A percentile compares a stretch with the other conserved stretches of the same genome.
These are phyloP conservation scores for Mycena floridula DNA, from an alignment of 768 basidiomycete species.

Conservation along the genomic window DNA sequence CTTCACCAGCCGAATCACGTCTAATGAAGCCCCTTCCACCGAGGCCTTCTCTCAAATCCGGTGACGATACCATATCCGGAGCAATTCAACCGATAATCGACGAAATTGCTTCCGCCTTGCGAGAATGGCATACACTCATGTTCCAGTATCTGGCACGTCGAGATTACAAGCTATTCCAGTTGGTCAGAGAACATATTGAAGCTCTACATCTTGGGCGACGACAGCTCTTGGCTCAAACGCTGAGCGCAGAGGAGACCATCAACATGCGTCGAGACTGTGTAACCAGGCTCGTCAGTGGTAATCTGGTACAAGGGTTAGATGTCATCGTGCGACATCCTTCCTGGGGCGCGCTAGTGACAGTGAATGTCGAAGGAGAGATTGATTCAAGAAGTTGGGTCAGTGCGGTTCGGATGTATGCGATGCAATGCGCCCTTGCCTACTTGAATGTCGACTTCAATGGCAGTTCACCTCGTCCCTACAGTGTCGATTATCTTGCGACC, in stretches of 20 bases:
- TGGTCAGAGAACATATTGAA: constrained; percentile 85
- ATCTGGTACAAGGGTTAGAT: constrained; percentile 87
- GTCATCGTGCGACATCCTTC: constrained; percentile 95
- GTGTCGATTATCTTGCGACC: constrained; percentile 33
- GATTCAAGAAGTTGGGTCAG: constrained; percentile 84
- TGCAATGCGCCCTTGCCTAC: constrained; percentile 81
- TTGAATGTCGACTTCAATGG: constrained; percentile 48
- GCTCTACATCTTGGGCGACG: constrained; percentile 86
- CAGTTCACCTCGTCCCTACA: constrained; percentile 32
- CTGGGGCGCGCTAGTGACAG: constrained; percentile 83
- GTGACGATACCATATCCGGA: constrained; percentile 88
- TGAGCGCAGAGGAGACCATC: constrained; percentile 82
- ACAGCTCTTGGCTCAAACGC: constrained; percentile 81
- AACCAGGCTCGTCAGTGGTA: constrained; percentile 78
- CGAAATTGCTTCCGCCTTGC: constrained; percentile 92
- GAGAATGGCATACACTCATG: constrained; percentile 93
- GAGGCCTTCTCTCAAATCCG: constrained; percentile 89
- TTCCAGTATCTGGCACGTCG: constrained; percentile 85
- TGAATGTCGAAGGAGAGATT: constrained; percentile 82
- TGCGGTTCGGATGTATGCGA: constrained; percentile 85
- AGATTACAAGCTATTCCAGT: constrained; percentile 85
- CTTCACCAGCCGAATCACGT: constrained; percentile 59
- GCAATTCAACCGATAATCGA: constrained; percentile 86
- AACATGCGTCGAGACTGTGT: constrained; percentile 85
- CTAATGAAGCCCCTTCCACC: constrained; percentile 74